Evolutionary conservation across 2,329 filamentous ascomycete genomes (phyloP).

Genomic region (Phaeomoniella chlamydospora): DNA sequence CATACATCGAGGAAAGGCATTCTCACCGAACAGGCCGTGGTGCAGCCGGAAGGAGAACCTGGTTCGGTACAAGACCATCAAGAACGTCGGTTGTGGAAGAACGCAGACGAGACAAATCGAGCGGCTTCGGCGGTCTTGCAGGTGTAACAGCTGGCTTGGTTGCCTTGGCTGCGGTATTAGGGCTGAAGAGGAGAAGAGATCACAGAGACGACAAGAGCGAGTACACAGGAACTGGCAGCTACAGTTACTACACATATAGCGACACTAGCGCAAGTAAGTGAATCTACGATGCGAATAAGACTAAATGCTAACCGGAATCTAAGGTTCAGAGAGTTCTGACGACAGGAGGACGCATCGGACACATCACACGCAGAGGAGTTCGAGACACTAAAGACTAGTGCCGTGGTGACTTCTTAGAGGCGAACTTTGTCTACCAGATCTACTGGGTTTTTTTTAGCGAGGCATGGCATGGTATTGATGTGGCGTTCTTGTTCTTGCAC

Average conservation of each 20-base stretch:
- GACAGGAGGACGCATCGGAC: background rate
- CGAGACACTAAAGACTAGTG: background rate
- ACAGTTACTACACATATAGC: constrained; percentile 23
- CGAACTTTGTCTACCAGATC: too few relatives aligned
- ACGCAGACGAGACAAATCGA: constrained; percentile 18
- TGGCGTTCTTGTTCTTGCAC: too few relatives aligned
- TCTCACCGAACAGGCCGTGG: constrained; percentile 9
- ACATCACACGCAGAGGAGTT: background rate
- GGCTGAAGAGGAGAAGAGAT: constrained; percentile 25
- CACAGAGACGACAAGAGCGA: constrained; percentile 23
- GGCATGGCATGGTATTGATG: too few relatives aligned
- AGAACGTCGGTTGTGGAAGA: constrained; percentile 12
- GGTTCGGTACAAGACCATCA: constrained; percentile 25
- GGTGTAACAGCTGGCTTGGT: constrained; percentile 27
- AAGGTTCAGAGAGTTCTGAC: background rate
- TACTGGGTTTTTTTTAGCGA: too few relatives aligned
- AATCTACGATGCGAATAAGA: too few relatives aligned
- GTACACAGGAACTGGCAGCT: constrained; percentile 16
- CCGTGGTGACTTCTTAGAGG: too few relatives aligned
- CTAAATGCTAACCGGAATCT: too few relatives aligned
- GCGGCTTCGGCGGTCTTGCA: constrained; percentile 21
- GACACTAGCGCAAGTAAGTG: constrained; percentile 26
- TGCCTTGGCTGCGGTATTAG: constrained; percentile 28
- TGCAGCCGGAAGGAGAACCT: constrained; percentile 14
- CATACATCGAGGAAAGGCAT: constrained; percentile 22